Base-by-base conservation (phyloP, 495 filamentous ascomycete species). In the Daldinia decipiens region DNA sequence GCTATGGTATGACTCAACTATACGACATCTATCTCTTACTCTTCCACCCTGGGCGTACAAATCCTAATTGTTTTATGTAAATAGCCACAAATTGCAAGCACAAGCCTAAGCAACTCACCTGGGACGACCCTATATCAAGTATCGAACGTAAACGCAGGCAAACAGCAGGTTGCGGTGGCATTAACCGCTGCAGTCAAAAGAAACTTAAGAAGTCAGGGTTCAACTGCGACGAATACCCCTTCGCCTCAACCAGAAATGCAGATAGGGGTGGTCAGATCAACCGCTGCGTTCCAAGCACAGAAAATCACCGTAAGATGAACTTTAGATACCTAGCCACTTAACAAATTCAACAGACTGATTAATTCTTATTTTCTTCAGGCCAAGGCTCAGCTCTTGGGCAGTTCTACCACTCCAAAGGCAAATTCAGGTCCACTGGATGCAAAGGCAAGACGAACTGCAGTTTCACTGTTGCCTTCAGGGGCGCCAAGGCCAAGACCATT, bases 261-360 rank as follows among this genome's bases (percentile, higher is more conserved):
- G 54, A 57, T 26, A 57, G 32, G 32, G 54, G 54, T 39, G 32
- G 54, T 12, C 54, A 57, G 32, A 38, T 57, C 54, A 57, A 34
- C 17, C 31, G 34, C 17, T 57, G 54, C 34, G 54, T 57, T 1
- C 31, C 34, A 9, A 4, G 5, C 6, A 15, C 8, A 3, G n/a
- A 57, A n/a, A 57, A 57, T 5, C 13, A 11, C 34, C 32, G 54
- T 57, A 57, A 57, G 54, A 24, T 34, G 1, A 0, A 39, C 34
- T 4, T 6, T 24, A 0, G 3, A 4, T 40, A 31, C 29, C 29
- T 8, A 8, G 0, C 8, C 6, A 40, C n/a, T 8, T 47, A 24
- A 21, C 2, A 24, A 47, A 24, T 12, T 47, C 11, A 47, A 12
- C 5, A 39, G 12, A 24, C 19, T 15, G 15, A 39, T n/a, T 12